A percentile compares a stretch with the other conserved stretches of the same genome.
phyloP scores from a whole-genome alignment of 2,329 filamentous ascomycete species.

The Aureobasidium sp. region DNA sequence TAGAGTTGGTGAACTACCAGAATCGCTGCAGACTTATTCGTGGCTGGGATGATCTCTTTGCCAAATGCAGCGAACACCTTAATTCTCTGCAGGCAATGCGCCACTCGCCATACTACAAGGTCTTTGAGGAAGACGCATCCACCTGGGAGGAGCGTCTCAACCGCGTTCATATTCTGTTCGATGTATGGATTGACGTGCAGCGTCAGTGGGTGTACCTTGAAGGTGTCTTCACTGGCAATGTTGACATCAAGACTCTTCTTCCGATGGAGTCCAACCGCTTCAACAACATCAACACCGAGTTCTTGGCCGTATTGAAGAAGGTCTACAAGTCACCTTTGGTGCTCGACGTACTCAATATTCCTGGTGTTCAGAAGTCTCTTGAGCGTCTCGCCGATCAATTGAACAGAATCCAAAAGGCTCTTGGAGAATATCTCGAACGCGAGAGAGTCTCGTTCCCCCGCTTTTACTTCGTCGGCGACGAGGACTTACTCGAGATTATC shows the following conservation, averaged over 20 bases:
- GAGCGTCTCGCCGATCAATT: slow-evolving; percentile 93
- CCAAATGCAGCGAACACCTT: slow-evolving; percentile 95
- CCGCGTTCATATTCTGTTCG: slow-evolving; percentile 91
- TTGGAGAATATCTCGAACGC: slow-evolving; percentile 96
- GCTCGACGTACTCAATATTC: slow-evolving; percentile 90
- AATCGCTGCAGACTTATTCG: slow-evolving; percentile 96
- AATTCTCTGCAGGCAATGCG: slow-evolving; percentile 98
- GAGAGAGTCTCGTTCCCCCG: slow-evolving; percentile 95
- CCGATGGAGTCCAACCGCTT: slow-evolving; percentile 95
- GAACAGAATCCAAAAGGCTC: slow-evolving; percentile 98
- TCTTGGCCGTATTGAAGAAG: slow-evolving; percentile 99
- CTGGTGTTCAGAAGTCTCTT: slow-evolving; percentile 89
- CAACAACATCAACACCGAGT: slow-evolving; percentile 98
- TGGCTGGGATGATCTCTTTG: slow-evolving; percentile 96
- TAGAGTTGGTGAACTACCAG: slow-evolving; percentile 95
- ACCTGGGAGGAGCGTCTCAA: slow-evolving; percentile 98
- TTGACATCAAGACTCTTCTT: slow-evolving; percentile 95
- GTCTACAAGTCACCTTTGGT: slow-evolving; percentile 95
- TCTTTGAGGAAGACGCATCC: slow-evolving; percentile 95
- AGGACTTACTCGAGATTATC: slow-evolving; percentile 97
- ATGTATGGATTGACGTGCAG: slow-evolving; percentile 99
- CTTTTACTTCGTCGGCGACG: slow-evolving; percentile 99
- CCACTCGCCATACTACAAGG: slow-evolving; percentile 98
- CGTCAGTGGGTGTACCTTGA: slow-evolving; percentile 99
- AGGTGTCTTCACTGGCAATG: slow-evolving; percentile 96